Base-by-base conservation (phyloP, 2,329 filamentous ascomycete species). In the Pseudopyricularia cyperi region DNA sequence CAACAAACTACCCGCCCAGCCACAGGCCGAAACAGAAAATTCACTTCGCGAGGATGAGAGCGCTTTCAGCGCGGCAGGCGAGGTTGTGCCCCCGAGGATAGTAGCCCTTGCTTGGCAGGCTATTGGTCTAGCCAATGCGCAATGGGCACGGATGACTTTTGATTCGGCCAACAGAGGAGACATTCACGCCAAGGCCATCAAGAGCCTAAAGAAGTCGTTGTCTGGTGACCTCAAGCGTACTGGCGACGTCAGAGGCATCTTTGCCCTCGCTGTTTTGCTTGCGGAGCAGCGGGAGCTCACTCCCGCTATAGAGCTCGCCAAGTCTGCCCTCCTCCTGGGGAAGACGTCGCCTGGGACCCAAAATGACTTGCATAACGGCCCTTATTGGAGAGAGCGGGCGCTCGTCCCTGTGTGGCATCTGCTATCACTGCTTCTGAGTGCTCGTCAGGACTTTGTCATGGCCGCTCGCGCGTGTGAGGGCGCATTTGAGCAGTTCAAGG, bases 351-450 rank as follows among this genome's bases (percentile, higher is more conserved):
- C 68, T 28, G 68, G 67, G 17, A 68, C 71, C 39, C 71, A 73
- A 46, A 24, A 33, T 8, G 66, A 68, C 44, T 60, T 71, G 4
- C 64, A 68, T 39, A 67, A 71, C 49, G 73, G 74, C 0, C 70
- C 71, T 2, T 78, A 75, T 57, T 80, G 75, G 76, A 75, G 80
- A 52, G 82, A 89, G 62, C 73, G 80, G 47, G 75, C 77, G 7
- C 67, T 83, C 33, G 82, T 97, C 24, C 84, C 90, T 2, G 68
- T 96, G 24, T 96, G 93, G 90, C 93, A 98, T 70, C 74, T 98
- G 15, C 75, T 98, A 47, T 84, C 89, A 0, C 74, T 98, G 24
- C 73, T 97, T 22, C 70, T 97, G 30, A 95, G 88, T 57, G 88
- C 89, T 1, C 82, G 87, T 57, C 86, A 95, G 57, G 89, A 96